Evolutionary conservation across 768 basidiomycete genomes (phyloP), one percentile per base, ranked within the genome.

Genomic region (Filobasidium wieringae): DNA sequence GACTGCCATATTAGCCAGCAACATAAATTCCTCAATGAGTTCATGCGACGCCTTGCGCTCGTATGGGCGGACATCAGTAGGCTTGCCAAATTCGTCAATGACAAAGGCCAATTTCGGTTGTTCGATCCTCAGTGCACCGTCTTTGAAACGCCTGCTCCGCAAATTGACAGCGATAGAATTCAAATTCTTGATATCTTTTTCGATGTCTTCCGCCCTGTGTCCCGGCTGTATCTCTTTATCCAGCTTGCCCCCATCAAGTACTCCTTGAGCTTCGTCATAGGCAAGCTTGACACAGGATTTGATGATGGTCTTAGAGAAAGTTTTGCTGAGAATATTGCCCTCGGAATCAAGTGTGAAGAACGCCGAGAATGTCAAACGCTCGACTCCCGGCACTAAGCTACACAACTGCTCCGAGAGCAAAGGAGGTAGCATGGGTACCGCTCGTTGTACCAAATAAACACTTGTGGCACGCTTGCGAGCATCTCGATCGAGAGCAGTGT

Each of bases 381-480:
- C 95, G 59, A 83, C 79, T 9, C 85, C 86, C 5, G 91, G 90
- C 58, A 82, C 79, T 55, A 99, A 80, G 75, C 88, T 93, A 76
- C 95, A 99, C 14, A 92, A 79, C 65, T 91, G 83, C 73, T 96
- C 92, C 67, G 85, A 87, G 41, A 99, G 77, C n/a, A 84, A 79
- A 27, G 90, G 89, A 1, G 95, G 95, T 8, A 99, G 78, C 95
- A 99, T 99, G 1, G 93, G 92, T 12, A 96, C 93, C 22, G 86
- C 84, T 55, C 93, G 84, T 72, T 99, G 95, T 27, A 97, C 83
- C 41, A 99, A 85, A 70, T 97, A 96, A 47, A 99, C 95, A 66
- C 87, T 91, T 1, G 91, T 96, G 27, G 92, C 95, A 59, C 92
- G 81, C 75, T 97, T 97, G 64, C 92, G 84, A 37, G 95, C 95